Percentiles rank a stretch among this genome's conserved stretches.
Conservation (phyloP, 257 asterid genomes). For the Petrea volubilis region DNA sequence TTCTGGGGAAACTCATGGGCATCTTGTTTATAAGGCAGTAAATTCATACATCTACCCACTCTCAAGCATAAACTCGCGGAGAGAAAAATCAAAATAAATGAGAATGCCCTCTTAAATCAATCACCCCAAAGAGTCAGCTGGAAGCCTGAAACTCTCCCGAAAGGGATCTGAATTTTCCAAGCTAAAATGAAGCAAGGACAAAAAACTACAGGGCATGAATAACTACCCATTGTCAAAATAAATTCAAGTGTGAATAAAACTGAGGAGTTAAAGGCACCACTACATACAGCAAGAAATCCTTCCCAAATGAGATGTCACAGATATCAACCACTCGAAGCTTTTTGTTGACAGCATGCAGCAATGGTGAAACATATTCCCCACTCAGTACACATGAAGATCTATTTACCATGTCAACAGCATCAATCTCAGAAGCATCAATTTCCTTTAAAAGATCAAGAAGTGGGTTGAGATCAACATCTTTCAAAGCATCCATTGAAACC, state of each 20-base stretch:
- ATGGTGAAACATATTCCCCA: conserved; percentile 55
- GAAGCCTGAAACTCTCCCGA: background rate
- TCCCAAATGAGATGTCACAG: conserved; percentile 73
- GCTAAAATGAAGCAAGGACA: background rate
- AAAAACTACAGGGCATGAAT: conserved; percentile 9
- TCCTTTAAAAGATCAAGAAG: conserved; percentile 62
- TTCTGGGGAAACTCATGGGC: background rate
- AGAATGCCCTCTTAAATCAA: background rate
- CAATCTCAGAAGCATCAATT: conserved; percentile 74
- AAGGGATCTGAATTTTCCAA: background rate
- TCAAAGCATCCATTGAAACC: conserved; percentile 64
- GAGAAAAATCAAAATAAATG: background rate
- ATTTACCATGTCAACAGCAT: conserved; percentile 81
- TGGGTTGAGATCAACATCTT: conserved; percentile 70
- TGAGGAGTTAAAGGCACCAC: conserved; percentile 11
- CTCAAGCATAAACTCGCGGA: conserved; percentile 8
- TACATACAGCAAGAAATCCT: conserved; percentile 79
- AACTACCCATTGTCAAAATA: background rate
- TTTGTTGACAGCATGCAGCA: conserved; percentile 64
- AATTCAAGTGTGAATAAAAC: conserved; percentile 2
- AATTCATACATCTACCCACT: background rate
- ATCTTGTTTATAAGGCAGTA: background rate
- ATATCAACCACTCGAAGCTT: conserved; percentile 89
- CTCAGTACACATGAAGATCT: conserved; percentile 61
- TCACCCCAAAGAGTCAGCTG: background rate